Base-by-base conservation (phyloP, 1,284 basidiomycete species). In the Marasmius fiardii region DNA sequence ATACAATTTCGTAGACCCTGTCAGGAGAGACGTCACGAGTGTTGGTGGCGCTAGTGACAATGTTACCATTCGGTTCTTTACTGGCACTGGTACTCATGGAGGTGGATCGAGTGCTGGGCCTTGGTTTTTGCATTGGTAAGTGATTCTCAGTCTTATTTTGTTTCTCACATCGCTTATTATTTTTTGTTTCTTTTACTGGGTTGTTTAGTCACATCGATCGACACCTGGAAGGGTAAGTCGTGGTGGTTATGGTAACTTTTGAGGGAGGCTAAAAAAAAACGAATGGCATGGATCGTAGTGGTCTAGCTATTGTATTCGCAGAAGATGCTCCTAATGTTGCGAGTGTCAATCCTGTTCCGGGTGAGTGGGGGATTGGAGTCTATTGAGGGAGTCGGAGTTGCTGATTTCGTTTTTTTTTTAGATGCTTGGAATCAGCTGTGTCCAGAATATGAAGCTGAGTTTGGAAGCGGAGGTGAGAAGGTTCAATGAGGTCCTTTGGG, bases 271-370 rank as follows among this genome's bases (percentile, higher is more conserved):
- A n/a, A n/a, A n/a, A n/a, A n/a, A n/a, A n/a, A n/a, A n/a, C n/a
- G n/a, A n/a, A n/a, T n/a, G n/a, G n/a, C n/a, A n/a, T n/a, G n/a
- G n/a, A n/a, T n/a, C n/a, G n/a, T 43, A 74, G 70, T 43, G 74
- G 72, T 18, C 65, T 75, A 60, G 71, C 72, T 2, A 61, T 74
- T 24, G 65, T 75, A n/a, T 71, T 76, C 48, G 73, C 71, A 28
- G 73, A 74, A 59, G 64, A 74, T 56, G 56, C 65, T 12, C 53
- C 59, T 5, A 65, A 60, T 34, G 64, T 63, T 1, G 58, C 64
- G 1, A 37, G 54, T 2, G 18, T 48, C 12, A 60, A 68, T 31
- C 63, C 64, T 10, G 53, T 67, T 16, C 60, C 64, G 8, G 51
- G 71, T 68, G 43, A 44, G 69, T 37, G 0, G 12, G 2, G 11